These are phyloP conservation scores for Suillus discolor DNA, from an alignment of 768 basidiomycete genomes.

Conservation along the genomic window DNA sequence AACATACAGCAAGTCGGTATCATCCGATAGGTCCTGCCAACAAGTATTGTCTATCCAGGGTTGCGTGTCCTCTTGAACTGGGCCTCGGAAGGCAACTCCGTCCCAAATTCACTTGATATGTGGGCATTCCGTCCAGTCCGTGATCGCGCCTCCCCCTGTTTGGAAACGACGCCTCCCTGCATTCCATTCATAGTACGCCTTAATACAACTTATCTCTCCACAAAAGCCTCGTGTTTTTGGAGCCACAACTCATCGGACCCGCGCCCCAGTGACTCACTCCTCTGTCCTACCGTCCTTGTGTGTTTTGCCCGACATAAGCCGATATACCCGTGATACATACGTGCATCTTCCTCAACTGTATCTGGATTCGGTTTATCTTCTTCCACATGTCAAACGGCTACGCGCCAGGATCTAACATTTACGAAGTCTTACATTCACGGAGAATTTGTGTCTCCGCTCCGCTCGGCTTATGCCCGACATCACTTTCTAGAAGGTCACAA, in stretches of 20 bases:
- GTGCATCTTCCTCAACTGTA: not conserved
- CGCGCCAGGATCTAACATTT: not conserved
- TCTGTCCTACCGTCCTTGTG: not conserved
- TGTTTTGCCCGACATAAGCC: not conserved
- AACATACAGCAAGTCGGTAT: conserved; percentile 7
- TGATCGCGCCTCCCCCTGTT: not conserved
- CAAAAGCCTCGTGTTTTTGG: not conserved
- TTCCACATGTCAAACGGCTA: too few relatives aligned
- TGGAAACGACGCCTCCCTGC: not conserved
- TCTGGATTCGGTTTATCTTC: not conserved
- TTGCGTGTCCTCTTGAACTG: not conserved
- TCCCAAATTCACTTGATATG: not conserved
- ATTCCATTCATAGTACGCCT: not conserved
- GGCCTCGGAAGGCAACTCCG: conserved; percentile 6
- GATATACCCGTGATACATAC: not conserved
- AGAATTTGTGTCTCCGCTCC: not conserved
- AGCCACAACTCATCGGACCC: not conserved
- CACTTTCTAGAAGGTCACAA: not conserved
- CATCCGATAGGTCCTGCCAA: not conserved
- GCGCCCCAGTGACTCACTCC: not conserved
- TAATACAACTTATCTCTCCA: not conserved
- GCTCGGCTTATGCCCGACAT: not conserved
- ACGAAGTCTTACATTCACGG: too few relatives aligned
- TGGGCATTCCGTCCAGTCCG: too few relatives aligned
- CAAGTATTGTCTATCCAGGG: not conserved